Evolutionary conservation across 768 basidiomycete species (phyloP).

Genomic region (Brasilioporus rufonigricans): DNA sequence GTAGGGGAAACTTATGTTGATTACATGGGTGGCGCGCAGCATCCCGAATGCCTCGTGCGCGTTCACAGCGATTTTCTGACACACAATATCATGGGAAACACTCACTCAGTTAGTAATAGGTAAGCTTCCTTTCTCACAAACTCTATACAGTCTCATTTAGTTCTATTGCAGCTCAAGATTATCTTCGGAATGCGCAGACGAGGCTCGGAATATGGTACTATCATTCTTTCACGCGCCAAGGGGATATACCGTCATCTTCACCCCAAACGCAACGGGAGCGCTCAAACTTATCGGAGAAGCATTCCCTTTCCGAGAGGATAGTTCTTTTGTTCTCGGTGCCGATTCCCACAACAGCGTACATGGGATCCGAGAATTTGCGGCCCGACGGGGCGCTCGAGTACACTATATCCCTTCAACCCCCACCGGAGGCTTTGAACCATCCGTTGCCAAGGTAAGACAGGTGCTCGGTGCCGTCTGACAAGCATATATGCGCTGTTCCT

Average conservation of each 20-base stretch:
- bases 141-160: background rate
- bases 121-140: conserved; percentile 25
- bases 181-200: conserved; percentile 61
- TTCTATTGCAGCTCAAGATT: conserved; percentile 59
- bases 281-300: conserved; percentile 82
- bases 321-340: conserved; percentile 62
- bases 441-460: conserved; percentile 54
- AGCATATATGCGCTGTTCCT: conserved; percentile 20
- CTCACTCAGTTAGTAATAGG: conserved; percentile 83
- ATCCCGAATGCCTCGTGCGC: conserved; percentile 73
- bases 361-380: conserved; percentile 74
- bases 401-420: conserved; percentile 64
- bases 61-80: conserved; percentile 70
- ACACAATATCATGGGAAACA: conserved; percentile 70
- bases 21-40: conserved; percentile 82
- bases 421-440: conserved; percentile 61
- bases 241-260: conserved; percentile 81
- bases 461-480: background rate
- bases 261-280: conserved; percentile 74
- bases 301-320: conserved; percentile 63
- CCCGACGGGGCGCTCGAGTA: conserved; percentile 50
- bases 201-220: conserved; percentile 71
- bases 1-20: conserved; percentile 77
- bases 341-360: conserved; percentile 87
- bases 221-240: conserved; percentile 74